Conservation (phyloP, 2,329 filamentous ascomycete genomes). For the Sporothrix curviconia region DNA sequence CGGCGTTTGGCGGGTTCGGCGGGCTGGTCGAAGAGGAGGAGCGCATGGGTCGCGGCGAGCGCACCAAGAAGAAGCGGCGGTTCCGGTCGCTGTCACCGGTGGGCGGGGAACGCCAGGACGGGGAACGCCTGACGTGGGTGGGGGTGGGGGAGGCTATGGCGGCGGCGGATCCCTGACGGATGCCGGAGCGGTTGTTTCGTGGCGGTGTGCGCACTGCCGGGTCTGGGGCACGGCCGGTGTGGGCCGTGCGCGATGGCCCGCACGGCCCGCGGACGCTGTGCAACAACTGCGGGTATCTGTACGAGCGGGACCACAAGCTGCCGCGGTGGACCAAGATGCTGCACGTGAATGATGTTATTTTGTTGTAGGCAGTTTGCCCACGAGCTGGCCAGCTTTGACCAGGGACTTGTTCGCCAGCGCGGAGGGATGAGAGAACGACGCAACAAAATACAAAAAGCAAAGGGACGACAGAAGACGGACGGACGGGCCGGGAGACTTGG, state of each 20-base stretch:
- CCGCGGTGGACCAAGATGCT: conserved; percentile 70
- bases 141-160: conserved; percentile 61
- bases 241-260: conserved; percentile 91
- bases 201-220: conserved; percentile 82
- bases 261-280: conserved; percentile 78
- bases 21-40: conserved; percentile 60
- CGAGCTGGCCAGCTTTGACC: too few species aligned
- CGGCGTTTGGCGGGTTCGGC: conserved; percentile 32
- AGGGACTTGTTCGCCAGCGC: too few species aligned
- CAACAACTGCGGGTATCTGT: conserved; percentile 85
- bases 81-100: conserved; percentile 83
- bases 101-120: conserved; percentile 63
- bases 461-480: too few species aligned
- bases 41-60: conserved; percentile 82
- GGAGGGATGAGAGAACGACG: neutral
- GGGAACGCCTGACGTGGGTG: conserved; percentile 74
- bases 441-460: neutral
- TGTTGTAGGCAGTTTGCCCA: conserved; percentile 8
- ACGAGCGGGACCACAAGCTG: conserved; percentile 77
- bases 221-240: conserved; percentile 86
- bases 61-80: conserved; percentile 90
- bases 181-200: conserved; percentile 69
- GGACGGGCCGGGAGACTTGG: too few species aligned
- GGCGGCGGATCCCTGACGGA: conserved; percentile 62
- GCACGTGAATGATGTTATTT: conserved; percentile 38